These are phyloP conservation scores for Phytopythium cucurbitacearum DNA, from an alignment of 352 stramenopile genomes.

Conservation along the genomic window DNA sequence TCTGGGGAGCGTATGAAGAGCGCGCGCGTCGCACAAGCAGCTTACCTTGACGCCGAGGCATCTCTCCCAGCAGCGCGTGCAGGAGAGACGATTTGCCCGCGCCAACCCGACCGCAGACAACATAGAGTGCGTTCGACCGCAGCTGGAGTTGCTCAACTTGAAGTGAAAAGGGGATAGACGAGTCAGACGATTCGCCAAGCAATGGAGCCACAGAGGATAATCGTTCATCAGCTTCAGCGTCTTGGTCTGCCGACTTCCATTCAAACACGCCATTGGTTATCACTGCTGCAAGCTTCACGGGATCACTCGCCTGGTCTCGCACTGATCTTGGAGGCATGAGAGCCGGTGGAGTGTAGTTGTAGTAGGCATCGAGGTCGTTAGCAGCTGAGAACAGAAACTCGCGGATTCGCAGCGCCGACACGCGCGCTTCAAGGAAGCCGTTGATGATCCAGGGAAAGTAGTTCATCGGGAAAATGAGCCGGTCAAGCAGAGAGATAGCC, in stretches of 20 bases:
- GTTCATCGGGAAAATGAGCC: slow-evolving; percentile 90
- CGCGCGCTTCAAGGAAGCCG: slow-evolving; percentile 77
- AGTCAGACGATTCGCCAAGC: not conserved
- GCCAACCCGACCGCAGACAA: slow-evolving; percentile 89
- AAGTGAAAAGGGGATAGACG: slow-evolving; percentile 27
- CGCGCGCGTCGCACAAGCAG: slow-evolving; percentile 12
- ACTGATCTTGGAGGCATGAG: not conserved
- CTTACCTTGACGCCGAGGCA: slow-evolving; percentile 52
- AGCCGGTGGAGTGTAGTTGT: slow-evolving; percentile 3
- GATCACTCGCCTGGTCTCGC: slow-evolving; percentile 1
- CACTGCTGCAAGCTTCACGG: slow-evolving; percentile 1
- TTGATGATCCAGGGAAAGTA: slow-evolving; percentile 92
- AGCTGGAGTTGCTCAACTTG: slow-evolving; percentile 42
- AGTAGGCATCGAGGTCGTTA: not conserved
- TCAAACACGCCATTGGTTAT: slow-evolving; percentile 26
- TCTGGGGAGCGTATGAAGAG: slow-evolving; percentile 73
- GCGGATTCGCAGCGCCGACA: slow-evolving; percentile 77
- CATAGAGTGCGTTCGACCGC: slow-evolving; percentile 31
- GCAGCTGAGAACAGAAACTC: slow-evolving; percentile 52
- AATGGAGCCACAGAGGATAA: too few species aligned
- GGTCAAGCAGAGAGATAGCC: slow-evolving; percentile 81
- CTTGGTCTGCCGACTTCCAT: slow-evolving; percentile 6
- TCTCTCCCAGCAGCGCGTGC: slow-evolving; percentile 94
- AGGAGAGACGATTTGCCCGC: slow-evolving; percentile 96
- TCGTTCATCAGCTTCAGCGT: too few species aligned